Evolutionary conservation across 2,329 filamentous ascomycete species (phyloP).

Genomic region (Cercospora canescens): DNA sequence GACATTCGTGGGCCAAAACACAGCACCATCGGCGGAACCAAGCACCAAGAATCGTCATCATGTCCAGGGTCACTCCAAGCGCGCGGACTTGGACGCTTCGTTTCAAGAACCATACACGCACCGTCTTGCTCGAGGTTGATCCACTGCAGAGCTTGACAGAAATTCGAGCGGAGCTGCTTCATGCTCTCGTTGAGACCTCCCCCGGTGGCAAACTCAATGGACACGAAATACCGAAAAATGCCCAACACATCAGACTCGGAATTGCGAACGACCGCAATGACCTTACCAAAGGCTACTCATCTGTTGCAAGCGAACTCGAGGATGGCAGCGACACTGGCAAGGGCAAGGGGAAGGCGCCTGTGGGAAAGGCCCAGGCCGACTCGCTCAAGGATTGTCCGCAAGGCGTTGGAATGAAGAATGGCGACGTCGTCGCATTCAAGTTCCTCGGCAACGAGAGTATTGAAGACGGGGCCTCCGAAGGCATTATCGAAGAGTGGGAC

Average conservation of each 20-base stretch:
- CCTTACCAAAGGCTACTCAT: slow-evolving; percentile 41
- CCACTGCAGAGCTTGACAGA: slow-evolving; percentile 42
- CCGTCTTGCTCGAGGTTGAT: slow-evolving; percentile 48
- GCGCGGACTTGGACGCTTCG: slow-evolving; percentile 44
- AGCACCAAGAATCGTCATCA: not conserved
- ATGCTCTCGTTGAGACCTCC: slow-evolving; percentile 42
- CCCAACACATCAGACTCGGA: slow-evolving; percentile 44
- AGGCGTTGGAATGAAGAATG: slow-evolving; percentile 36
- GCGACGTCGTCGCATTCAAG: slow-evolving; percentile 38
- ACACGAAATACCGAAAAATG: slow-evolving; percentile 40
- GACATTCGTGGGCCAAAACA: not conserved
- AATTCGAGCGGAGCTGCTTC: slow-evolving; percentile 44
- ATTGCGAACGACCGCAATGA: slow-evolving; percentile 44
- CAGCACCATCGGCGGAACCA: not conserved
- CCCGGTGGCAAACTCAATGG: slow-evolving; percentile 37
- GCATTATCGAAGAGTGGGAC: slow-evolving; percentile 33
- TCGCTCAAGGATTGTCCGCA: slow-evolving; percentile 39
- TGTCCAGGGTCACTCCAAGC: slow-evolving; percentile 27
- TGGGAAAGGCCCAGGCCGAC: slow-evolving; percentile 32
- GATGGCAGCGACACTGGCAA: slow-evolving; percentile 31
- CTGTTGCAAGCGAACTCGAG: slow-evolving; percentile 31
- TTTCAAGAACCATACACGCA: slow-evolving; percentile 49
- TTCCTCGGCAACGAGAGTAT: slow-evolving; percentile 29
- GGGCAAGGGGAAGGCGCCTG: slow-evolving; percentile 41
- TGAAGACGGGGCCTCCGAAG: slow-evolving; percentile 20